Percentiles rank a stretch among this genome's conserved stretches.
These are phyloP conservation scores for Peronospora destructor DNA, from an alignment of 352 stramenopile species.

Conservation along the genomic window DNA sequence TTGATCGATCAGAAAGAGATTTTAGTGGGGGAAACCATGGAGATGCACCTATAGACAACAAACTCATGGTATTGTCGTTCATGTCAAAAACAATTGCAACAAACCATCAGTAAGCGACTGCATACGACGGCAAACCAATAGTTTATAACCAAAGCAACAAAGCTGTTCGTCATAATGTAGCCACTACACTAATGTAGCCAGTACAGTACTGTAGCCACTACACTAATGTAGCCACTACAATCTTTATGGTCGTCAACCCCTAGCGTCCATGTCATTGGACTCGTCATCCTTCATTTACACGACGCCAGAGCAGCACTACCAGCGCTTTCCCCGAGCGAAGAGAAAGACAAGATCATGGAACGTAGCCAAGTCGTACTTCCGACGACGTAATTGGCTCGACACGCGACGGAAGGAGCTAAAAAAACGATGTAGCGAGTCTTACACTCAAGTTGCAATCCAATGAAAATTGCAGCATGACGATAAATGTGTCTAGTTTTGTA, in stretches of 20 bases:
- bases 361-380: slow-evolving; percentile 24
- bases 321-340: slow-evolving; percentile 10
- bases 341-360: slow-evolving; percentile 20
- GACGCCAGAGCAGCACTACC: slow-evolving; percentile 18
- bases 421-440: slow-evolving; percentile 66
- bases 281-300: slow-evolving; percentile 20
- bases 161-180: no score
- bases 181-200: no score
- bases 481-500: slow-evolving; percentile 26
- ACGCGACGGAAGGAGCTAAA: slow-evolving; percentile 64
- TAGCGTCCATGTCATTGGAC: slow-evolving; percentile 6
- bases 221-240: no score
- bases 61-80: no score
- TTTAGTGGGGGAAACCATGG: slow-evolving; percentile 33
- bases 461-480: slow-evolving; percentile 31
- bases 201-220: no score
- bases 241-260: no score
- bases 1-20: slow-evolving; percentile 12
- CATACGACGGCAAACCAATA: slow-evolving; percentile 36
- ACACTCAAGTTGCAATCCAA: slow-evolving; percentile 49
- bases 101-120: slow-evolving; percentile 40
- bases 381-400: slow-evolving; percentile 53
- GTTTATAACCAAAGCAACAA: no score
- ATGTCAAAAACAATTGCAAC: no score
- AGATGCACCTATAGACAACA: slow-evolving; percentile 24